phyloP scores from a whole-genome alignment of 352 stramenopile species.

The Globisporangium carolinianum region DNA sequence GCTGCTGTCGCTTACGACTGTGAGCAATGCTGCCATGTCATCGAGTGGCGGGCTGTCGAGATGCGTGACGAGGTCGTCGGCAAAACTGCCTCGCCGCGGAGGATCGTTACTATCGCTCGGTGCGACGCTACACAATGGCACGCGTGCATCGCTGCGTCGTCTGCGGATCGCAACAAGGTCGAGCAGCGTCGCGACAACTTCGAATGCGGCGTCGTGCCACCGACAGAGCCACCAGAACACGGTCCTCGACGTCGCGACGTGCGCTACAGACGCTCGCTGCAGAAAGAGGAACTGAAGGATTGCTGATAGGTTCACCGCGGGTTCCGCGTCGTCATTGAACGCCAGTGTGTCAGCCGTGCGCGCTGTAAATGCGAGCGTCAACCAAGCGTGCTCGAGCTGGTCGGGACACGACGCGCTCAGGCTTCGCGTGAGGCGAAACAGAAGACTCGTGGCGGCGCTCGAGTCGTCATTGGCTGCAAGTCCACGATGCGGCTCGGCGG shows the following conservation, averaged over 20 bases:
- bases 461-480: slow-evolving; percentile 1
- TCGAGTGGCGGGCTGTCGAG: slow-evolving; percentile 18
- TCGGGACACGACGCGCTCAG: slow-evolving; percentile 30
- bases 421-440: slow-evolving; percentile 48
- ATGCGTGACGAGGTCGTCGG: background rate
- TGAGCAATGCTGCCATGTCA: slow-evolving; percentile 25
- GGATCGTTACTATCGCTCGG: background rate
- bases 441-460: slow-evolving; percentile 24
- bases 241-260: slow-evolving; percentile 40
- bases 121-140: background rate
- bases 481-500: background rate
- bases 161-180: slow-evolving; percentile 1
- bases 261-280: slow-evolving; percentile 23
- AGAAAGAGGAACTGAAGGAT: slow-evolving; percentile 45
- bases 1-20: slow-evolving; percentile 23
- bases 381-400: slow-evolving; percentile 60
- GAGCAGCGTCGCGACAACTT: slow-evolving; percentile 27
- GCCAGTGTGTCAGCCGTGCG: slow-evolving; percentile 3
- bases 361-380: slow-evolving; percentile 42
- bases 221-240: slow-evolving; percentile 62
- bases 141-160: background rate
- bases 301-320: slow-evolving; percentile 13
- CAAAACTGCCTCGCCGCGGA: background rate
- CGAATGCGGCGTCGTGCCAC: slow-evolving; percentile 42
- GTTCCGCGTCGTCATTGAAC: background rate